These are phyloP conservation scores for Coffea canephora DNA, from an alignment of 257 asterid species.

Conservation along the genomic window DNA sequence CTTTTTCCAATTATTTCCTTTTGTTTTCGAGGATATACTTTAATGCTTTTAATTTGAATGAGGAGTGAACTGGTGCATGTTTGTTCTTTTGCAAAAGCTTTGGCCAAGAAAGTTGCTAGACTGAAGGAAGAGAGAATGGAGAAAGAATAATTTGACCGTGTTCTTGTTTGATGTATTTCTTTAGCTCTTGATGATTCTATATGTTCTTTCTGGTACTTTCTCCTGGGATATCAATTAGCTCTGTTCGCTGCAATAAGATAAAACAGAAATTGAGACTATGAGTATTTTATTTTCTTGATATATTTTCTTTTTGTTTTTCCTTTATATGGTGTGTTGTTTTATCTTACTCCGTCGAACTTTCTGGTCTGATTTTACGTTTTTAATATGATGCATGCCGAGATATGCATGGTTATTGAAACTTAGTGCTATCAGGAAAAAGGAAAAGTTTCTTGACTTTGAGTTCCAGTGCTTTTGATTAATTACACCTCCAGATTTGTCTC, in stretches of 20 bases:
- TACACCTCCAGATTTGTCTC: too few species aligned
- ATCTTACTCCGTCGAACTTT: too few species aligned
- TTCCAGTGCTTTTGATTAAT: neutral
- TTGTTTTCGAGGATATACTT: neutral
- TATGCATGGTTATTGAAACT: neutral
- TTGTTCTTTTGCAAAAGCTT: neutral
- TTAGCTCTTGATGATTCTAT: neutral
- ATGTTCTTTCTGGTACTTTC: neutral
- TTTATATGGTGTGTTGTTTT: too few species aligned
- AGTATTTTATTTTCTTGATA: too few species aligned
- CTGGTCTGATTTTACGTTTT: neutral
- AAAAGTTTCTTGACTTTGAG: neutral
- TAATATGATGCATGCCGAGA: neutral
- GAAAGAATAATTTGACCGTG: neutral
- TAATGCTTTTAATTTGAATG: neutral
- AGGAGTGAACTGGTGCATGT: neutral
- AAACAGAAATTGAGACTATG: too few species aligned
- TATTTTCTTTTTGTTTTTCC: too few species aligned
- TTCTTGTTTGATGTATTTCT: neutral
- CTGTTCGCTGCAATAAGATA: neutral
- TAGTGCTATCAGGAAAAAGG: neutral
- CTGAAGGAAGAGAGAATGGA: neutral
- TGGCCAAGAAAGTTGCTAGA: neutral
- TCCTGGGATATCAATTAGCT: neutral
- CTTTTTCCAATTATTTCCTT: slow-evolving; percentile 9